phyloP scores from a whole-genome alignment of 805 yeast genomes.

The Ascoidea rubescens region DNA sequence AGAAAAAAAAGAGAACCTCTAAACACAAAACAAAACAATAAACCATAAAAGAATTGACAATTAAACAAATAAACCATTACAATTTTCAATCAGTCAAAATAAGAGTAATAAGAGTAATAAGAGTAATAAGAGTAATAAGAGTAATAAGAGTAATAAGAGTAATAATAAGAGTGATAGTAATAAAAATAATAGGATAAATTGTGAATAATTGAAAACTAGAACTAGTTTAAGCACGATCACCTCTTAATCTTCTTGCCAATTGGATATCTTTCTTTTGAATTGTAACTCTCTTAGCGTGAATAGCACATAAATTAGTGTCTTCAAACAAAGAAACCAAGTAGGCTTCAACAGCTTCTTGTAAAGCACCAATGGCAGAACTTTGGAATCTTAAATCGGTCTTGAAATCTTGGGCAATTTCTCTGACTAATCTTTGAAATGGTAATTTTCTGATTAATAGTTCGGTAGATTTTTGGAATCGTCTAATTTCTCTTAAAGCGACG shows the following conservation, averaged over 20 bases:
- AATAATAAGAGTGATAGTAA: too few relatives aligned
- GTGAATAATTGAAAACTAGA: too few relatives aligned
- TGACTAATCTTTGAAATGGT: constrained; percentile 93
- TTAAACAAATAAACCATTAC: too few relatives aligned
- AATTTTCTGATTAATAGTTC: constrained; percentile 90
- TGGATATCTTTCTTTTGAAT: constrained; percentile 97
- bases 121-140: too few relatives aligned
- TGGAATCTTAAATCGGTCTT: constrained; percentile 92
- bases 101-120: too few relatives aligned
- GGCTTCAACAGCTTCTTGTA: constrained; percentile 98
- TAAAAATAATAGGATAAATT: too few relatives aligned
- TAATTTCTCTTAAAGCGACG: constrained; percentile 90
- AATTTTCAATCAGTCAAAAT: too few relatives aligned
- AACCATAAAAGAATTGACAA: too few relatives aligned
- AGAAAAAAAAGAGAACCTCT: too few relatives aligned
- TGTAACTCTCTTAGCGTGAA: constrained; percentile 98
- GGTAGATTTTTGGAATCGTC: constrained; percentile 95
- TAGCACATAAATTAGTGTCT: constrained; percentile 97
- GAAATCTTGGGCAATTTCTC: constrained; percentile 93
- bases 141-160: too few relatives aligned
- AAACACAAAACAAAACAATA: too few relatives aligned
- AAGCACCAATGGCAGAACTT: constrained; percentile 93
- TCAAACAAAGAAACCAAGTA: constrained; percentile 91
- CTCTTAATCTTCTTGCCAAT: constrained; percentile 95
- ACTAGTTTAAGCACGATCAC: constrained; percentile 29